Base-by-base conservation (phyloP, 2,329 filamentous ascomycete genomes). In the Penicillium sp. region DNA sequence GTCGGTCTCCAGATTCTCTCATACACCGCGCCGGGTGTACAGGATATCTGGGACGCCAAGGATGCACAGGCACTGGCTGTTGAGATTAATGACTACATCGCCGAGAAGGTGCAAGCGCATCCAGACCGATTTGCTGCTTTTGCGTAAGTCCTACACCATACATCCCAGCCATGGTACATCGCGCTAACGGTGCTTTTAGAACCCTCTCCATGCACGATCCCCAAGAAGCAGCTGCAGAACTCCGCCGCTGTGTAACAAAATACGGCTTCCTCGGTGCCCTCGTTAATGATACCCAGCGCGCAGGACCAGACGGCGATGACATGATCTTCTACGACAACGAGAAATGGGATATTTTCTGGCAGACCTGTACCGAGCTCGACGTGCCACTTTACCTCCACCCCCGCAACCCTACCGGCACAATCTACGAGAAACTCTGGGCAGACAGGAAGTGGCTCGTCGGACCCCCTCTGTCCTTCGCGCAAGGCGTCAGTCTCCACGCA, bases 301-400 rank as follows among this genome's bases (percentile, higher is more conserved):
- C 83, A 16, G 85, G 84, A 3, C 61, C 74, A 0, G 82, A 86
- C 56, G 85, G 85, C 37, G 83, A 87, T 55, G 80, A 81, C 25
- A 83, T 85, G 77, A 75, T 88, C 68, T 88, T 88, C 74, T 89
- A 88, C 72, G 87, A 89, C 66, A 75, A 79, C 9, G 77, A 81
- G 0, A 80, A 83, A 58, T 89, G 82, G 78, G 72, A 75, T 31
- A 69, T 80, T 23, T 88, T 89, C 77, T 88, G 86, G 86, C 67
- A 77, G 13, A 81, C 80, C 0, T 78, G 81, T 9, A 78, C 77
- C 1, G 82, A 87, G 44, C 80, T 89, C 0, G 83, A 88, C 55
- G 85, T 88, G 0, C 85, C 86, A 0, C 78, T 89, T 49, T 89
- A 88, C 65, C 76, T 89, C 1, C 86, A 89, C 69, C 86, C 85